phyloP scores from a whole-genome alignment of 2,329 filamentous ascomycete species.

The Botrytis pseudocinerea region DNA sequence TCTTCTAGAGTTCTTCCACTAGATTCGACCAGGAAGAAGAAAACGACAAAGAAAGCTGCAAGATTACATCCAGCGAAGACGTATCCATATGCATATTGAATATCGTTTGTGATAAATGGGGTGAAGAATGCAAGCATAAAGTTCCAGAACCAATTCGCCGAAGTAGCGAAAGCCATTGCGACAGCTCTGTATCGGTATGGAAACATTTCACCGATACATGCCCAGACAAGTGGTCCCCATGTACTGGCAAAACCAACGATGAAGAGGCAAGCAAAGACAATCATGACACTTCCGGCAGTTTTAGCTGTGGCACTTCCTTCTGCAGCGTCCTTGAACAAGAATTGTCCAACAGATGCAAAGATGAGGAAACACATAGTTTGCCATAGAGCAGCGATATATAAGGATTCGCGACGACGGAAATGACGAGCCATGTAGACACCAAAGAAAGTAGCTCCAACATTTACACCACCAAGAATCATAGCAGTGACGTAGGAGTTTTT shows the following conservation, averaged over 20 bases:
- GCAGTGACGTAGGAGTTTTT: conserved; percentile 68
- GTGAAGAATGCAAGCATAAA: conserved; percentile 77
- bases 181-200: conserved; percentile 62
- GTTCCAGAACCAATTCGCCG: conserved; percentile 70
- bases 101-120: conserved; percentile 71
- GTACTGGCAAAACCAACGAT: conserved; percentile 70
- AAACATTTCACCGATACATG: conserved; percentile 67
- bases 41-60: conserved; percentile 64
- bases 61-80: conserved; percentile 74
- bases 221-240: conserved; percentile 71
- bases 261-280: conserved; percentile 72
- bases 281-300: conserved; percentile 66
- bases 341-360: conserved; percentile 55
- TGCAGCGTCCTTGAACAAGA: conserved; percentile 47
- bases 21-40: conserved; percentile 75
- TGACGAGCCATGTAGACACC: conserved; percentile 65
- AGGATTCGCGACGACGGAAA: conserved; percentile 66
- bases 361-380: conserved; percentile 68
- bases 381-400: conserved; percentile 67
- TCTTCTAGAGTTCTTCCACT: conserved; percentile 40
- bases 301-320: conserved; percentile 43
- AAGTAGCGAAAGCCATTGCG: conserved; percentile 61
- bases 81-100: conserved; percentile 70
- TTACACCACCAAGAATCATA: conserved; percentile 68
- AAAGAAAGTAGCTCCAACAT: conserved; percentile 59